Conservation (phyloP, 768 basidiomycete species). For the Boletus huronensis region DNA sequence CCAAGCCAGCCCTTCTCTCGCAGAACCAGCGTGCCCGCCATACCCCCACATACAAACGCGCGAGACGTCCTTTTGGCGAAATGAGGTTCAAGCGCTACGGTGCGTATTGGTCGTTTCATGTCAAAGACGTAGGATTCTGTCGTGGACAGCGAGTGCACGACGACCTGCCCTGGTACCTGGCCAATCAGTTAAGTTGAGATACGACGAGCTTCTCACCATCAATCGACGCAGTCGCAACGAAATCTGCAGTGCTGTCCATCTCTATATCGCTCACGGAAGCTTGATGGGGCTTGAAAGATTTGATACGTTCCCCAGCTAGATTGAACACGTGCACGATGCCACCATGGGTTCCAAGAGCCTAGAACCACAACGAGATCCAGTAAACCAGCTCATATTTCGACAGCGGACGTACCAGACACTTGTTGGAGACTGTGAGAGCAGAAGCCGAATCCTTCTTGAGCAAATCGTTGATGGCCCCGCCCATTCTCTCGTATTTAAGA, state of each 20-base stretch:
- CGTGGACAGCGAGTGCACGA: constrained; percentile 77
- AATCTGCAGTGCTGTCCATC: constrained; percentile 82
- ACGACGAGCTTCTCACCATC: constrained; percentile 60
- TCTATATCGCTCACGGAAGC: constrained; percentile 85
- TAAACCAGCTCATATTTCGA: neutral
- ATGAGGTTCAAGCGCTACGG: constrained; percentile 85
- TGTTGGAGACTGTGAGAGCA: constrained; percentile 70
- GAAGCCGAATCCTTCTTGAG: constrained; percentile 90
- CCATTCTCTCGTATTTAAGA: constrained; percentile 85
- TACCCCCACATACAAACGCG: constrained; percentile 86
- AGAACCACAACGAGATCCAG: neutral
- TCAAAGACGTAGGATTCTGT: constrained; percentile 83
- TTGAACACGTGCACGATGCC: constrained; percentile 90
- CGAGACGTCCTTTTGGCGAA: constrained; percentile 77
- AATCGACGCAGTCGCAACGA: constrained; percentile 87
- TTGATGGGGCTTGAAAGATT: constrained; percentile 86
- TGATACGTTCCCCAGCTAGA: constrained; percentile 74
- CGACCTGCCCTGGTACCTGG: constrained; percentile 72
- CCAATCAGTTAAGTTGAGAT: constrained; percentile 45
- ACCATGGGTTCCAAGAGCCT: constrained; percentile 91
- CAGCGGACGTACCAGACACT: constrained; percentile 55
- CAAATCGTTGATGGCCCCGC: constrained; percentile 67
- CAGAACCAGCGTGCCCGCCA: constrained; percentile 82
- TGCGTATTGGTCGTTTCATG: constrained; percentile 88
- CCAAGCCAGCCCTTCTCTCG: constrained; percentile 97